Base-by-base conservation (phyloP, 768 basidiomycete genomes). In the Punctularia strigosozonata region DNA sequence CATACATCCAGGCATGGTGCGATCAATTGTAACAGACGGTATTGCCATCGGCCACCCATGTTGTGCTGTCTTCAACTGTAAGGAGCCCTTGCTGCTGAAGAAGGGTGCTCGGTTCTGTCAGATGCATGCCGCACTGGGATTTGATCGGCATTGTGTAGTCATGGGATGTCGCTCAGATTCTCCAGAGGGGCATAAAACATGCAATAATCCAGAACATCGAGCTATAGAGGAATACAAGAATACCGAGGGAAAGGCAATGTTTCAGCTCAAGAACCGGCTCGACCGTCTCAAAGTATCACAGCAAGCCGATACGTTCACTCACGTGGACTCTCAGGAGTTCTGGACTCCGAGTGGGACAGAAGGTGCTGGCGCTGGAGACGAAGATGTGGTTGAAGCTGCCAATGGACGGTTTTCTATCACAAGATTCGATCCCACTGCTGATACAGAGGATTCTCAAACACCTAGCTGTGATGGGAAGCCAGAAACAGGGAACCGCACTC, bases 41-140 rank as follows among this genome's bases (percentile, higher is more conserved):
- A 46, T 62, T 19, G 50, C 50, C 7, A 48, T 63, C 36, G 61
- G 59, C 5, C 53, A 50, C 36, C 54, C 54, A 1, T 54, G 55
- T 28, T 63, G 61, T 39, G 43, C 36, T 13, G 47, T 51, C 2
- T 55, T 57, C 28, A 45, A 58, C 28, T 62, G 61, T 43, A 33
- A 46, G 2, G 39, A 33, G 4, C 49, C 51, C 12, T 43, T 59
- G 6, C 10, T 14, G 5, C 40, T 35, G 6, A 25, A 25, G 8
- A 17, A 20, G 33, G 33, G 37, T 8, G 32, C 38, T 28, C 38
- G 42, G 3, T 54, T 42, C 37, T 57, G 57, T 33, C 23, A 26
- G 6, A 28, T 26, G 5, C 56, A 55, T 38, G 21, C n/a, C 21
- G 24, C n/a, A n/a, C n/a, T n/a, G n/a, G n/a, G 31, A 20, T 39